Percentiles rank a stretch among this genome's conserved stretches.
Conservation (phyloP, 2,329 filamentous ascomycete genomes). For the Cladorrhinum sp. region DNA sequence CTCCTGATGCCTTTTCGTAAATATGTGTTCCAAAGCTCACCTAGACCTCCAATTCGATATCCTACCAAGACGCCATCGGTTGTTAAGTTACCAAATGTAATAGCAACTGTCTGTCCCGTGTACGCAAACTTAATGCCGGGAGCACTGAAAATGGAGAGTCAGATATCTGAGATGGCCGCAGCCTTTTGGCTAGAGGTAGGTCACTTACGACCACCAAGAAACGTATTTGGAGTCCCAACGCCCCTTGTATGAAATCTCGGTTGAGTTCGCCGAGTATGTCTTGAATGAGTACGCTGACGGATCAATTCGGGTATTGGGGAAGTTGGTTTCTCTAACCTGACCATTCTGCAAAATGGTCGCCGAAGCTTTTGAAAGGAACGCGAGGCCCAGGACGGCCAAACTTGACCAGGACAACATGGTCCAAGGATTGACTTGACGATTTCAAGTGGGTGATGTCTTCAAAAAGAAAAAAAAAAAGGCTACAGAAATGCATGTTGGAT, state of each 20-base stretch:
- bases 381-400: conserved; percentile 24
- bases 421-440: not conserved
- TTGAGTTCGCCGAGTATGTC: conserved; percentile 49
- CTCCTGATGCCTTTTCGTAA: too few species aligned
- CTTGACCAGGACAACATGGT: conserved; percentile 19
- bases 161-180: conserved; percentile 1
- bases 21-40: not conserved
- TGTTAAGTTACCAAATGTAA: conserved; percentile 53
- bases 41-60: conserved; percentile 54
- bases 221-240: conserved; percentile 60
- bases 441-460: not conserved
- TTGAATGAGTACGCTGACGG: conserved; percentile 33
- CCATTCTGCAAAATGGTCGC: conserved; percentile 41
- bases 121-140: conserved; percentile 56
- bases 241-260: conserved; percentile 60
- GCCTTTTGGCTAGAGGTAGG: not conserved
- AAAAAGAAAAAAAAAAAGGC: not conserved
- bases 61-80: conserved; percentile 50
- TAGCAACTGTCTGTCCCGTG: conserved; percentile 50
- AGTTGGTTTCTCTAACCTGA: conserved; percentile 41
- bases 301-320: conserved; percentile 40
- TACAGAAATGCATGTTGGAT: not conserved
- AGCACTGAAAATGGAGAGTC: conserved; percentile 34
- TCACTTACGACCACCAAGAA: conserved; percentile 58
- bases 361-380: conserved; percentile 22